Evolutionary conservation across 1,284 basidiomycete species (phyloP), one percentile per base, ranked within the genome.

Genomic region (Leccinum griseonigrum): DNA sequence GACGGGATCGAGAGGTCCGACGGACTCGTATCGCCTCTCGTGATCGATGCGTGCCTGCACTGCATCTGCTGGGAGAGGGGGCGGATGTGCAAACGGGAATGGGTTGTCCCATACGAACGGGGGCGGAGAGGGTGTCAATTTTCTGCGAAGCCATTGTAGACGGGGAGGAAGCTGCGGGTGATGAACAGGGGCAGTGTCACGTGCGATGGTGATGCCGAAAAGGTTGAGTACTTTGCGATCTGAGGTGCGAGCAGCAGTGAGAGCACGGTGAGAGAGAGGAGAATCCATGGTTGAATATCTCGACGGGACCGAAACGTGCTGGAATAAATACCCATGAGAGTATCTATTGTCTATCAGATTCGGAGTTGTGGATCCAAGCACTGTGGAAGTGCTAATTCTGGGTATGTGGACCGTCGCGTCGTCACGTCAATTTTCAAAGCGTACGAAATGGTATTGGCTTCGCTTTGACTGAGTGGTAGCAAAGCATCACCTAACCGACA

Each of bases 31-130:
- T 3, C 26, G 55, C 28, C 63, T 34, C 28, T 22, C 52, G 22
- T 28, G 56, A 0, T 28, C 38, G 2, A 66, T 54, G 22, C 66
- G 54, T 2, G 50, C 36, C 1, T 68, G 58, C 4, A 66, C n/a
- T 22, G 26, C 6, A 7, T 29, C 28, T 51, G 26, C 14, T 7
- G 8, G 50, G 7, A 5, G 26, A 18, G 28, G 50, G 9, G 16
- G 50, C 1, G 26, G 14, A 3, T 3, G n/a, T 29, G 28, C 50
- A 13, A 73, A 71, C 0, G 69, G 69, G 56, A 71, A 40, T 0
- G 16, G 13, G 6, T 55, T 53, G 60, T 70, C 68, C 69, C 69
- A 70, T 6, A 63, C 60, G 52, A 69, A 51, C 26, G 48, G 2
- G 26, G 48, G 22, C 2, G 26, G 48, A 8, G 48, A 26, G 28